These are phyloP conservation scores for Acorus gramineus DNA, from an alignment of 106 monocot genomes.

Conservation along the genomic window DNA sequence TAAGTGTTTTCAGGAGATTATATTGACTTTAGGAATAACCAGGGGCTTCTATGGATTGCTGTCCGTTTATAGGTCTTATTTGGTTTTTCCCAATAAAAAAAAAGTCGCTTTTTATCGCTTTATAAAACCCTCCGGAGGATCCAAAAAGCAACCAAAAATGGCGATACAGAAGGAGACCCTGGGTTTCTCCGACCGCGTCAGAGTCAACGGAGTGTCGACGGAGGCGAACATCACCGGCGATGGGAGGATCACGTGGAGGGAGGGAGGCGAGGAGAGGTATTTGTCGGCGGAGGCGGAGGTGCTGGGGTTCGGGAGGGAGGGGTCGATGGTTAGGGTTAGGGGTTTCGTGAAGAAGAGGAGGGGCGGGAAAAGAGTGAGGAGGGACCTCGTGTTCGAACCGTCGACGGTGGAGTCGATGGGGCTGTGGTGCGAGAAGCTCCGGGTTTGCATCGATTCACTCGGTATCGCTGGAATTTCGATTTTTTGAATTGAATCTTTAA, in stretches of 20 bases:
- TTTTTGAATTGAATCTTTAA: no score
- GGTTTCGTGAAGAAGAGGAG: slow-evolving; percentile 20
- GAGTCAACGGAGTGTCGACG: slow-evolving; percentile 31
- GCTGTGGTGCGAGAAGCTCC: slow-evolving; percentile 36
- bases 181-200: no score
- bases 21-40: no score
- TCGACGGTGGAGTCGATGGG: slow-evolving; percentile 17
- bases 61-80: no score
- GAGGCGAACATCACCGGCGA: slow-evolving; percentile 26
- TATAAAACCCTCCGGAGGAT: no score
- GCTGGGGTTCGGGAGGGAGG: slow-evolving; percentile 45
- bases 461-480: slow-evolving; percentile 19
- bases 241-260: slow-evolving; percentile 41
- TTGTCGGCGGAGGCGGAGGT: slow-evolving; percentile 51
- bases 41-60: no score
- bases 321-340: slow-evolving; percentile 27
- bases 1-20: no score
- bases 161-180: no score
- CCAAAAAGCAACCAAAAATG: no score
- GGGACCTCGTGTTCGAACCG: slow-evolving; percentile 60
- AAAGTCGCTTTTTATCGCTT: no score
- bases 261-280: slow-evolving; percentile 11
- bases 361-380: slow-evolving; percentile 30
- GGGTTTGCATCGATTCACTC: slow-evolving; percentile 37
- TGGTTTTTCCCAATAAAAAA: no score